Conservation (phyloP, 2,329 filamentous ascomycete species). For the Colletotrichum trifolii region DNA sequence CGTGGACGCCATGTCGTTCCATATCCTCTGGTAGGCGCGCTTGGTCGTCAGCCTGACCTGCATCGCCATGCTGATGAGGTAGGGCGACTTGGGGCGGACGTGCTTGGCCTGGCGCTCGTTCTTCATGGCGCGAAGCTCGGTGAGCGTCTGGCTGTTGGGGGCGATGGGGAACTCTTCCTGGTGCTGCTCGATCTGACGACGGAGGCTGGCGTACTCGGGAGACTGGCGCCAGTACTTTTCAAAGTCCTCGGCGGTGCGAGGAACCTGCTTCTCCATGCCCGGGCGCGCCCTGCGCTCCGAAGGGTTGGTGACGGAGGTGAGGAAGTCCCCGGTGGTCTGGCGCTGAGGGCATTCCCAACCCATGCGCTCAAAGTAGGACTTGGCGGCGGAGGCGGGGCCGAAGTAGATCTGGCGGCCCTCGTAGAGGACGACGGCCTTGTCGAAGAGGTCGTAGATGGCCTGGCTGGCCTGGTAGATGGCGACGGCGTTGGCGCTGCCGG, state of each 20-base stretch:
- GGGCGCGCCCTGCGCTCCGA: conserved; percentile 64
- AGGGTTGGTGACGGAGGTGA: conserved; percentile 76
- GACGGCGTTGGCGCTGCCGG: conserved; percentile 70
- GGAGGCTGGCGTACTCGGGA: conserved; percentile 54
- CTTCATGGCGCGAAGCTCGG: conserved; percentile 60
- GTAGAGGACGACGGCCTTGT: conserved; percentile 80
- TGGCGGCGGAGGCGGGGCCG: conserved; percentile 69
- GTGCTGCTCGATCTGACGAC: conserved; percentile 61
- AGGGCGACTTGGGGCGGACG: conserved; percentile 65
- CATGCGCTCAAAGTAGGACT: conserved; percentile 73
- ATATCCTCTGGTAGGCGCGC: conserved; percentile 63
- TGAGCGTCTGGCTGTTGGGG: conserved; percentile 49
- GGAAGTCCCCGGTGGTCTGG: conserved; percentile 76
- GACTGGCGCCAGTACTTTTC: conserved; percentile 60
- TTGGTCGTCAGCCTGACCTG: conserved; percentile 63
- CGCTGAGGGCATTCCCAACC: conserved; percentile 75
- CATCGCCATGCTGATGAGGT: conserved; percentile 65
- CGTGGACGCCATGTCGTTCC: conserved; percentile 62
- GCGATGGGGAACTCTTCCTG: conserved; percentile 58
- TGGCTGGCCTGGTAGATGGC: conserved; percentile 80
- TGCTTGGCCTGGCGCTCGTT: conserved; percentile 63
- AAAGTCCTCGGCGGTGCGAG: conserved; percentile 78
- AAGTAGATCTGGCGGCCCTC: conserved; percentile 84
- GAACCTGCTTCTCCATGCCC: conserved; percentile 71
- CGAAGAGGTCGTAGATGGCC: conserved; percentile 77